These are phyloP conservation scores for Mesotaenium endlicherianum DNA, from an alignment of 139 green algal genomes.

Conservation along the genomic window DNA sequence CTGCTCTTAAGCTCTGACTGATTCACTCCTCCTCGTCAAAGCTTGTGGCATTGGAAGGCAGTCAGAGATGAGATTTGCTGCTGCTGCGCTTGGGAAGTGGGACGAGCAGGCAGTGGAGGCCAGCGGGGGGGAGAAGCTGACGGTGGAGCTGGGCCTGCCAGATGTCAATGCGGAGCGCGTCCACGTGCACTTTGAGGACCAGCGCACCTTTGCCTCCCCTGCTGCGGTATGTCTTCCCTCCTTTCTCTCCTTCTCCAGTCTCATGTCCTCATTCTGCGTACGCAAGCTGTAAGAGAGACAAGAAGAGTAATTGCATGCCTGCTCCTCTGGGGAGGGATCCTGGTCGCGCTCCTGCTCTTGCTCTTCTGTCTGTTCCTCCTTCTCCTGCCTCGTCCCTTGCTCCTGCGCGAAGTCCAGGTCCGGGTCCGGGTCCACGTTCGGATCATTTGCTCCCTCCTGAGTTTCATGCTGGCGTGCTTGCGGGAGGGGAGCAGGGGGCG, in stretches of 20 bases:
- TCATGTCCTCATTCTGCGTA: too few relatives aligned
- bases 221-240: slow-evolving; percentile 26
- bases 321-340: background rate
- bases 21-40: too few relatives aligned
- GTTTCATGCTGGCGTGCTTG: background rate
- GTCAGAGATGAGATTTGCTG: too few relatives aligned
- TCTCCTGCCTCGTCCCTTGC: background rate
- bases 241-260: background rate
- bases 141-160: slow-evolving; percentile 59
- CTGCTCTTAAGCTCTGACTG: too few relatives aligned
- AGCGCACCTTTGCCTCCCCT: slow-evolving; percentile 56
- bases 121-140: background rate
- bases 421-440: too few relatives aligned
- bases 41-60: too few relatives aligned
- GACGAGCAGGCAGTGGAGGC: background rate
- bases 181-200: slow-evolving; percentile 65
- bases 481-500: background rate
- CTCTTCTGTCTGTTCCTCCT: background rate
- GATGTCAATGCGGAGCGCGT: slow-evolving; percentile 61
- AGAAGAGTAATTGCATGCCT: background rate
- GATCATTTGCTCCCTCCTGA: too few relatives aligned
- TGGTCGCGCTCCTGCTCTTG: background rate
- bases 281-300: too few relatives aligned
- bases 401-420: background rate
- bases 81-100: background rate